Evolutionary conservation across 345 rosid species (phyloP), one percentile per base, ranked within the genome.

Genomic region (Chamaenerion angustifolium): DNA sequence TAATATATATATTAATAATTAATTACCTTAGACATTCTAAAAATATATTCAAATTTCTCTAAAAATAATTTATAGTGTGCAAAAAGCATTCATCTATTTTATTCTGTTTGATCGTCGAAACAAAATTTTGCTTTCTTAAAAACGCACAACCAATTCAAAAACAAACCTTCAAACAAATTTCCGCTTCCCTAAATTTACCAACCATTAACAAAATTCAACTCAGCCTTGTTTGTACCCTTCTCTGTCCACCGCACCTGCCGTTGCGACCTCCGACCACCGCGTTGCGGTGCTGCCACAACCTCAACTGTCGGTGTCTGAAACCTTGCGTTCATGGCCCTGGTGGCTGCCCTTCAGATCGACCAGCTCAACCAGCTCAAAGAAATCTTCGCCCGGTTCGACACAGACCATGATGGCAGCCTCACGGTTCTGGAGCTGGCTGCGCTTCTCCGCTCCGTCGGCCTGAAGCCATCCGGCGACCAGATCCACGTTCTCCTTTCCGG

Each of bases 361-460:
- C 84, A 78, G 58, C 47, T 80, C 2, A 61, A 68, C 31, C 84
- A 76, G 76, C 61, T 84, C 21, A 54, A 58, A 63, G 86, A 74
- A 43, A 88, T 82, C 11, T 81, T 84, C 21, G 60, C 64, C 5
- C 73, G 84, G 41, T 88, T 88, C 43, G 95, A 88, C 77, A 76
- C 79, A 90, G 98, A 90, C 45, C 64, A 76, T 3, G 97, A 89
- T 19, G 98, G 94, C 47, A 90, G 94, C 81, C 72, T 85, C n/a
- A 90, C 95, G 0, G 66, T 85, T 45, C 72, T 83, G 51, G 98
- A 85, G 75, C 86, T 90, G 2, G 94, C 97, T 0, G 95, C 94
- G 4, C 70, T 85, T 54, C 68, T 83, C 48, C 70, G 94, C 17
- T 77, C 95, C 1, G 56, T 83, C 0, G 88, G 97, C 0, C 76